A percentile compares a stretch with the other conserved stretches of the same genome.
phyloP scores from a whole-genome alignment of 768 basidiomycete genomes.

The Mycena leptocephala region DNA sequence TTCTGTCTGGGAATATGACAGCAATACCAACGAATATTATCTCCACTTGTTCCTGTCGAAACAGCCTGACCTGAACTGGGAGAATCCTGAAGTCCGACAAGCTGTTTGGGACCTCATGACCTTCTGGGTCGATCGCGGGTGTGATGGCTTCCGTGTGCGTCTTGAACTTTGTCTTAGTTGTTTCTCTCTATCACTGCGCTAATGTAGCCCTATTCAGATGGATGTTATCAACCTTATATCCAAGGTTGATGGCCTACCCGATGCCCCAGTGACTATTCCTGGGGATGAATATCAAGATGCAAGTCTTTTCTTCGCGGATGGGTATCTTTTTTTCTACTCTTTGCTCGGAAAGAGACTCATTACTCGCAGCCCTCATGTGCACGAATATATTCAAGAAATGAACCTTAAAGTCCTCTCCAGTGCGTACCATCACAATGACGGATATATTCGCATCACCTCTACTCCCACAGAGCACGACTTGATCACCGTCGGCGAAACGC shows the following conservation, averaged over 20 bases:
- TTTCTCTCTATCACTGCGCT: not conserved
- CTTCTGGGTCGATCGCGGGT: conserved; percentile 84
- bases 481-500: conserved; percentile 80
- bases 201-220: conserved; percentile 59
- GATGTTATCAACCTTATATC: conserved; percentile 82
- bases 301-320: conserved; percentile 70
- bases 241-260: conserved; percentile 75
- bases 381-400: conserved; percentile 82
- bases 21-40: conserved; percentile 77
- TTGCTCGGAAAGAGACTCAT: not conserved
- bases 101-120: conserved; percentile 77
- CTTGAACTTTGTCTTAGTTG: not conserved
- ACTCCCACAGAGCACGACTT: conserved; percentile 62
- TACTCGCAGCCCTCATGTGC: conserved; percentile 70
- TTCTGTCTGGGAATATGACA: conserved; percentile 82
- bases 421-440: conserved; percentile 48
- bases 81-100: conserved; percentile 72
- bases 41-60: conserved; percentile 78
- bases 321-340: conserved; percentile 55
- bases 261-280: conserved; percentile 72
- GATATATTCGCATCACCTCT: conserved; percentile 1
- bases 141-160: conserved; percentile 82
- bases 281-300: conserved; percentile 69
- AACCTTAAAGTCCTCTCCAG: conserved; percentile 71
- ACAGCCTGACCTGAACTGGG: conserved; percentile 88